Evolutionary conservation across 2,329 filamentous ascomycete genomes (phyloP).

Genomic region (Hymenoscyphus repandus): DNA sequence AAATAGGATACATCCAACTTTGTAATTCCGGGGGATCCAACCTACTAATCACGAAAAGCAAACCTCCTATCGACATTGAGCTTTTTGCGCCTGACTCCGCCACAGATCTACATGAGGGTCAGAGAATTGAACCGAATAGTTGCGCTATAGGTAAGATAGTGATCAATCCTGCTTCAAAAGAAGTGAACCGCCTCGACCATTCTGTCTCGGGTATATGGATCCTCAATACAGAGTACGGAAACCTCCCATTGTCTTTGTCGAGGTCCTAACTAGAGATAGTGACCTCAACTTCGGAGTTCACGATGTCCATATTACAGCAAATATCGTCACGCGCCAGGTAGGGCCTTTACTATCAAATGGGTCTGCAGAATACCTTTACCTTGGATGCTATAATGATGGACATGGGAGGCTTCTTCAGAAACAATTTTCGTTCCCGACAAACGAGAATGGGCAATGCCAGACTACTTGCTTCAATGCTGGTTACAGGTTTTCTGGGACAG

Average conservation of each 20-base stretch:
- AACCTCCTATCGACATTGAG: constrained; percentile 32
- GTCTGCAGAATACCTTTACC: constrained; percentile 30
- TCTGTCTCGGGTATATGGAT: constrained; percentile 33
- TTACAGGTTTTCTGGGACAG: constrained; percentile 32
- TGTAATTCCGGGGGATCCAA: constrained; percentile 36
- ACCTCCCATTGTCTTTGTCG: too few relatives aligned
- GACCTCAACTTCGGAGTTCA: constrained; percentile 37
- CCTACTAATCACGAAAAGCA: constrained; percentile 35
- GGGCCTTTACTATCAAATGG: constrained; percentile 34
- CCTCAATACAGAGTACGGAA: constrained; percentile 34
- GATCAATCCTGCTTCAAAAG: constrained; percentile 29
- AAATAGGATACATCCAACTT: constrained; percentile 31
- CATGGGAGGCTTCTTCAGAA: constrained; percentile 32
- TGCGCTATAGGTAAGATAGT: constrained; percentile 32
- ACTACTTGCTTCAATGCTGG: constrained; percentile 27
- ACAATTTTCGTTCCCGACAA: constrained; percentile 28
- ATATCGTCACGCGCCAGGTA: constrained; percentile 31
- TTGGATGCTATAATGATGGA: constrained; percentile 38
- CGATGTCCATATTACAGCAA: constrained; percentile 32
- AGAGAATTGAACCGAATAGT: constrained; percentile 29
- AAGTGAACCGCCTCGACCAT: constrained; percentile 30
- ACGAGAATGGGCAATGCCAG: constrained; percentile 34
- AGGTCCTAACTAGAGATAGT: constrained; percentile 4
- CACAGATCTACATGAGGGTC: constrained; percentile 32
- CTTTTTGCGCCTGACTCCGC: constrained; percentile 31